These are phyloP conservation scores for Tolypocladium endophyticum DNA, from an alignment of 2,329 filamentous ascomycete species.

Conservation along the genomic window DNA sequence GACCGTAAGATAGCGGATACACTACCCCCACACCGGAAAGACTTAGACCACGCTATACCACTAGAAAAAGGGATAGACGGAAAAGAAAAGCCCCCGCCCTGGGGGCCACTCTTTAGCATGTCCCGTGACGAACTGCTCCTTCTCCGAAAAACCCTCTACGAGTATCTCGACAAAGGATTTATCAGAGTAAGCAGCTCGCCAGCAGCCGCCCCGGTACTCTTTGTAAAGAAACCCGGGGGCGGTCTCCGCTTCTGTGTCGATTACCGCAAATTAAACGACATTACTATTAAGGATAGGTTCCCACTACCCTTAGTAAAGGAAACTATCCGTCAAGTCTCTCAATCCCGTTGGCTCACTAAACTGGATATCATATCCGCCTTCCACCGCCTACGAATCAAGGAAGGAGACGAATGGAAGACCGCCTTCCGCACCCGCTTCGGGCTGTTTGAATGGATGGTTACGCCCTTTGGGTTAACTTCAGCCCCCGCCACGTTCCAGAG, in stretches of 20 bases:
- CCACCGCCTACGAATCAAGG: not conserved
- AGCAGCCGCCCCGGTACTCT: not conserved
- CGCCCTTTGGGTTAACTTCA: not conserved
- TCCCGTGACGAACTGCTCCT: too few species aligned
- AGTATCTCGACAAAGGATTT: not conserved
- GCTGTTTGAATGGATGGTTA: not conserved
- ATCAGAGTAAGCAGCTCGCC: not conserved
- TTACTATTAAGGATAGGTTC: not conserved
- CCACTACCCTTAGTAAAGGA: not conserved
- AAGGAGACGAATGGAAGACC: constrained; percentile 1
- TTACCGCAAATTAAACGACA: not conserved
- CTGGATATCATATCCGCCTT: not conserved
- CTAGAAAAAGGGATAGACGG: too few species aligned
- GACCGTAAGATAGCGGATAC: too few species aligned
- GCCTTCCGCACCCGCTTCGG: not conserved
- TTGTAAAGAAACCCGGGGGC: not conserved
- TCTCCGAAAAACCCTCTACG: not conserved
- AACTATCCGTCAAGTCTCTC: not conserved
- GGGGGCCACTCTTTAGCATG: too few species aligned
- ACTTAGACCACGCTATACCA: too few species aligned
- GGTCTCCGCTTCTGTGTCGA: not conserved
- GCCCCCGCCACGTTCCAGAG: not conserved
- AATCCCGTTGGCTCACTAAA: not conserved
- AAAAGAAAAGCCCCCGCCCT: too few species aligned
- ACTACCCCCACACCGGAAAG: too few species aligned